These are phyloP conservation scores for Saccharomycopsis phalli DNA, from an alignment of 1,139 yeast genomes.

Conservation along the genomic window DNA sequence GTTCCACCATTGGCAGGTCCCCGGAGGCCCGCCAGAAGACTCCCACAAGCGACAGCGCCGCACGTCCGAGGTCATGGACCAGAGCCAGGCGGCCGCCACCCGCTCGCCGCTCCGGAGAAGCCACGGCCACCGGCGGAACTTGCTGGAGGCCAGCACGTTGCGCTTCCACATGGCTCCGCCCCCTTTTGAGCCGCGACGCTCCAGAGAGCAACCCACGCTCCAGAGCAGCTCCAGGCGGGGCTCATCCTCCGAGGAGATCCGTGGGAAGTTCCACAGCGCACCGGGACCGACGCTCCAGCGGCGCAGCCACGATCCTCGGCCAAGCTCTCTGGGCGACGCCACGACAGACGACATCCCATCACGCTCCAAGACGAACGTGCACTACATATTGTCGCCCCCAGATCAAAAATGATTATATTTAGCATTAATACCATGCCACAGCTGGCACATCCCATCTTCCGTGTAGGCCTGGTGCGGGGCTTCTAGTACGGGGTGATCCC, in stretches of 20 bases:
- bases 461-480: too few species aligned
- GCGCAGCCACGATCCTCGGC: not conserved
- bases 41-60: slow-evolving; percentile 1
- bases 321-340: not conserved
- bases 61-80: not conserved
- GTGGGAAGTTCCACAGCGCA: not conserved
- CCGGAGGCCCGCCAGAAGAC: slow-evolving; percentile 6
- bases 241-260: slow-evolving; percentile 8
- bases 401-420: not conserved
- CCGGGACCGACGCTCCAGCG: slow-evolving; percentile 3
- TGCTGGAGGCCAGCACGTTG: not conserved
- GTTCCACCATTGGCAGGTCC: slow-evolving; percentile 20
- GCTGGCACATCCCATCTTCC: too few species aligned
- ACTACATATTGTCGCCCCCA: slow-evolving; percentile 16
- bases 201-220: not conserved
- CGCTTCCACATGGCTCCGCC: not conserved
- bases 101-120: not conserved
- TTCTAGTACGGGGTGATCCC: too few species aligned
- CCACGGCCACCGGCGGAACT: slow-evolving; percentile 1
- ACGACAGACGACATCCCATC: too few species aligned
- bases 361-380: slow-evolving; percentile 16
- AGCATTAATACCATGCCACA: too few species aligned
- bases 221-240: not conserved
- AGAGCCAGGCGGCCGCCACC: not conserved
- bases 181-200: not conserved